Conservation (phyloP, 2,329 filamentous ascomycete genomes). For the Botrytis porri region DNA sequence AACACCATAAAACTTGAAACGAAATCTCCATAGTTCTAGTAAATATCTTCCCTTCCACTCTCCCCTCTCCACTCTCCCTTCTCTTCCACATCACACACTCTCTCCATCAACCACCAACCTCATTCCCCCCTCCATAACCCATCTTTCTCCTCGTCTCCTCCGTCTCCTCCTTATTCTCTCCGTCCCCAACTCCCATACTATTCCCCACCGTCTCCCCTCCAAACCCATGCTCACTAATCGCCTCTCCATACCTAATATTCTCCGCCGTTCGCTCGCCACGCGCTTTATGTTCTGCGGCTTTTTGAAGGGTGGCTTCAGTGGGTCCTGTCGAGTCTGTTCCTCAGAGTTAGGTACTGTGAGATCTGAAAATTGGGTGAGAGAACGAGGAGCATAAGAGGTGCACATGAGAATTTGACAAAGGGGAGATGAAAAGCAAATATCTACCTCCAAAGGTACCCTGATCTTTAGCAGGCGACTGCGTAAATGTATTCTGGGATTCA, state of each 20-base stretch:
- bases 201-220: constrained; percentile 50
- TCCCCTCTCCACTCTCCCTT: not conserved
- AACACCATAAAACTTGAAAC: not conserved
- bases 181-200: constrained; percentile 26
- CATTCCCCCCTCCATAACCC: constrained; percentile 53
- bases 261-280: constrained; percentile 47
- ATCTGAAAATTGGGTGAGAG: fast-evolving
- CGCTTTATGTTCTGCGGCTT: constrained; percentile 33
- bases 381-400: no score
- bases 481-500: constrained; percentile 53
- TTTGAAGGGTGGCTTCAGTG: constrained; percentile 17
- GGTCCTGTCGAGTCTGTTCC: constrained; percentile 20
- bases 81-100: not conserved
- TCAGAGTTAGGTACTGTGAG: not conserved
- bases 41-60: not conserved
- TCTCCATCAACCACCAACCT: constrained; percentile 48
- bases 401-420: not conserved
- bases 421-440: not conserved
- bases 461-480: constrained; percentile 49
- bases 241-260: constrained; percentile 55
- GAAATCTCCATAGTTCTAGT: not conserved
- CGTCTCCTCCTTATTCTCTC: constrained; percentile 42
- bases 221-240: constrained; percentile 53
- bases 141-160: constrained; percentile 46
- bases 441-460: constrained; percentile 56